Conservation (phyloP, 208 protist genomes). For the Crithidia sp. region DNA sequence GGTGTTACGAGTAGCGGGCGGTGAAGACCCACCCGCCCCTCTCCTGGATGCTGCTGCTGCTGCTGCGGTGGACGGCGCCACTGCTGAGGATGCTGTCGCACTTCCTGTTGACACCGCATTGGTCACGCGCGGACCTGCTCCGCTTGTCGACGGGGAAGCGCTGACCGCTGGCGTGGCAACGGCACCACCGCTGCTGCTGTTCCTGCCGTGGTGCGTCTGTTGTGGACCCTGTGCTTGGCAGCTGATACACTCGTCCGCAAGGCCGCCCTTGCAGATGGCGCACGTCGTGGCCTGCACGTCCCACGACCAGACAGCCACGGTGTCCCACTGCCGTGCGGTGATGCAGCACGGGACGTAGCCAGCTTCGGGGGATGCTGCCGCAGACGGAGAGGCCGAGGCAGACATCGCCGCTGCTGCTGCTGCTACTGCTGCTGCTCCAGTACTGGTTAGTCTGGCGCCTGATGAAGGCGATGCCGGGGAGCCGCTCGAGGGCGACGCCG, state of each 20-base stretch:
- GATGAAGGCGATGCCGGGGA: not conserved
- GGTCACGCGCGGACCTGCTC: no score
- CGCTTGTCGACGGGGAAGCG: not conserved
- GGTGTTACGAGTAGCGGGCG: not conserved
- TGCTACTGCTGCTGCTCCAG: not conserved
- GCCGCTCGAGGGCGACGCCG: not conserved
- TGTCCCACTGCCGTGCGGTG: slow-evolving; percentile 95
- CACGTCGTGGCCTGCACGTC: slow-evolving; percentile 96
- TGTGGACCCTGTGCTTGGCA: slow-evolving; percentile 81
- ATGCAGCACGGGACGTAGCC: slow-evolving; percentile 34
- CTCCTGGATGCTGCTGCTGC: not conserved
- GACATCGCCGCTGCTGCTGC: not conserved
- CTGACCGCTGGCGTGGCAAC: not conserved
- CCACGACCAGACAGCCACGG: slow-evolving; percentile 96
- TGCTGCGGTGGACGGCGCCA: not conserved
- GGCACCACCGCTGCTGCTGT: not conserved
- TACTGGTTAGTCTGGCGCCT: no score
- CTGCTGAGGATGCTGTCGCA: no score
- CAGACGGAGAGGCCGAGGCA: not conserved
- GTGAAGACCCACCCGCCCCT: not conserved
- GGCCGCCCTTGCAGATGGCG: slow-evolving; percentile 97
- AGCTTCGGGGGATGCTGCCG: not conserved
- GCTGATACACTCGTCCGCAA: slow-evolving; percentile 97
- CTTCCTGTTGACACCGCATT: no score
- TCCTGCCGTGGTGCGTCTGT: not conserved